A percentile compares a stretch with the other conserved stretches of the same genome.
These are phyloP conservation scores for Leucocoprinus sp. DNA, from an alignment of 768 basidiomycete species.

Conservation along the genomic window DNA sequence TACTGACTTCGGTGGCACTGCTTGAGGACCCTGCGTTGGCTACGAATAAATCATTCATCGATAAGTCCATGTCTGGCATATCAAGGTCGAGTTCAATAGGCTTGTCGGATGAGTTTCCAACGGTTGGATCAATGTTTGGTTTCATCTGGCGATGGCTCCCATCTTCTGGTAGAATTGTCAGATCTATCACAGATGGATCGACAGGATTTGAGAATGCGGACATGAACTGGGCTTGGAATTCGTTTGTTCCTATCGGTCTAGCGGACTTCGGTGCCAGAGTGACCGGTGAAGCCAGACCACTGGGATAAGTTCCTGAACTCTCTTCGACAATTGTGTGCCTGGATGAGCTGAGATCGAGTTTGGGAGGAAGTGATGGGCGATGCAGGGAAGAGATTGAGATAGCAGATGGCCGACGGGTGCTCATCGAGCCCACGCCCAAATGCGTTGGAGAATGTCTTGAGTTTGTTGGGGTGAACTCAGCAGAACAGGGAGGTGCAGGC, in stretches of 20 bases:
- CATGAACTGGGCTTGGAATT: constrained; percentile 59
- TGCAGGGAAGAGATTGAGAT: constrained; percentile 78
- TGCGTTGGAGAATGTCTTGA: constrained; percentile 26
- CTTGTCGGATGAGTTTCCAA: constrained; percentile 67
- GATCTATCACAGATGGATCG: constrained; percentile 47
- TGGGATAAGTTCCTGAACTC: constrained; percentile 49
- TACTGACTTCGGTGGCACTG: constrained; percentile 12
- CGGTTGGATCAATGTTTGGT: constrained; percentile 21
- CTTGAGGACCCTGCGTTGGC: constrained; percentile 29
- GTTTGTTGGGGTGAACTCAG: constrained; percentile 16
- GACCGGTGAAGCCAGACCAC: constrained; percentile 68
- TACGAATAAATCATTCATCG: constrained; percentile 49
- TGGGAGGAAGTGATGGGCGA: constrained; percentile 59
- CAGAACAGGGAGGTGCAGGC: constrained; percentile 10
- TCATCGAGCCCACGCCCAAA: constrained; percentile 29
- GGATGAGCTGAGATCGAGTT: constrained; percentile 73
- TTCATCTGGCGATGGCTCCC: constrained; percentile 13
- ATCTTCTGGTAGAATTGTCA: constrained; percentile 34
- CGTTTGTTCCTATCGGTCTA: constrained; percentile 43
- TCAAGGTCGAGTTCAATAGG: constrained; percentile 78
- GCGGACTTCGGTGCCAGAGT: constrained; percentile 78
- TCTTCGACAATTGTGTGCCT: constrained; percentile 62
- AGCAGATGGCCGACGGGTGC: constrained; percentile 47
- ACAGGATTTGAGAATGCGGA: constrained; percentile 39
- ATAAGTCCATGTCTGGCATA: constrained; percentile 50